Conservation (phyloP, 306 rosid species). For the Dicorynia guianensis region DNA sequence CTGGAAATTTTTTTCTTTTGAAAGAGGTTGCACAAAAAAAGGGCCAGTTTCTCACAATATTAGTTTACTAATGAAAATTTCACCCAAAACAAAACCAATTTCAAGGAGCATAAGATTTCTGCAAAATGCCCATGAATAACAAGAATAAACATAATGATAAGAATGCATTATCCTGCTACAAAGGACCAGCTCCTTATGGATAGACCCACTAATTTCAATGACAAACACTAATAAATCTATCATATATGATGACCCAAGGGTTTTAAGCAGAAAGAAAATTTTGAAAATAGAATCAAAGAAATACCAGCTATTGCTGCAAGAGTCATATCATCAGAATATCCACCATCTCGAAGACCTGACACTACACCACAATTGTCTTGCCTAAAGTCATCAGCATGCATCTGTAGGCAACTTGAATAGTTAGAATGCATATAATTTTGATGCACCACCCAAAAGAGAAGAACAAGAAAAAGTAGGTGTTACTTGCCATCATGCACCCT, state of each 20-base stretch:
- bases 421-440: constrained; percentile 38
- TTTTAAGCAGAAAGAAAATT: not conserved
- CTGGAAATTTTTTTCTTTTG: not conserved
- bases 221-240: not conserved
- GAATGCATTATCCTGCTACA: not conserved
- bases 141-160: constrained; percentile 1
- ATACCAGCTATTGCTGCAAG: constrained; percentile 96
- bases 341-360: constrained; percentile 87
- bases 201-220: not conserved
- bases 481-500: constrained; percentile 99
- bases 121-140: constrained; percentile 7
- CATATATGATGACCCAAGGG: not conserved
- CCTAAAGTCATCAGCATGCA: constrained; percentile 96
- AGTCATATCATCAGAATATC: constrained; percentile 99
- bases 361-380: constrained; percentile 78
- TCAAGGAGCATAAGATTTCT: not conserved
- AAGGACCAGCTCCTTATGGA: constrained; percentile 2
- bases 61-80: not conserved
- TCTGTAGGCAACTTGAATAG: constrained; percentile 60
- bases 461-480: constrained; percentile 34
- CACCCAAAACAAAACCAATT: not conserved
- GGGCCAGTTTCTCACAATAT: constrained; percentile 25
- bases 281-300: constrained; percentile 7
- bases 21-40: constrained; percentile 1
- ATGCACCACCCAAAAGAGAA: constrained; percentile 16